phyloP scores from a whole-genome alignment of 2,329 filamentous ascomycete genomes.

The Phyllosticta citribraziliensis region DNA sequence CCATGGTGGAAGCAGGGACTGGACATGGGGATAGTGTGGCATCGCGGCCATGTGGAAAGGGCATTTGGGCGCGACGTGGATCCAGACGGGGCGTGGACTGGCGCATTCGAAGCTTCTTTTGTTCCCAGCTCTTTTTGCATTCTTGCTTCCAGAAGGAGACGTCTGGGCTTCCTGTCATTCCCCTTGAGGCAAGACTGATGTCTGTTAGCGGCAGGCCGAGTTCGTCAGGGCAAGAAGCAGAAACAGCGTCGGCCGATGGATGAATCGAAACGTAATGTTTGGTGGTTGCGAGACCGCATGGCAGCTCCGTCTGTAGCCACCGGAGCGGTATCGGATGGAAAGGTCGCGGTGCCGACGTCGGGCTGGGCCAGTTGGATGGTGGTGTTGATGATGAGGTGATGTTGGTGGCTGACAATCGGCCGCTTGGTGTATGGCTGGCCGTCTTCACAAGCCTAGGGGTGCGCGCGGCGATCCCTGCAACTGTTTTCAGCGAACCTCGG shows the following conservation, averaged over 20 bases:
- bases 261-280: neutral
- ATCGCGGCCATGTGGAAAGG: neutral
- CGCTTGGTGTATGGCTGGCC: slow-evolving; percentile 3
- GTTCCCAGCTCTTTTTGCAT: neutral
- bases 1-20: neutral
- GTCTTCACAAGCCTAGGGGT: neutral
- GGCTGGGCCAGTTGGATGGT: neutral
- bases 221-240: no score
- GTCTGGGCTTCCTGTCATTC: no score
- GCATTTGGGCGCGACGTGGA: neutral
- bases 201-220: no score
- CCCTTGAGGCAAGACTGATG: no score
- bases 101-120: neutral
- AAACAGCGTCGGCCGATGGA: no score
- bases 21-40: neutral
- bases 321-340: neutral
- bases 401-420: slow-evolving; percentile 7
- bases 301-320: neutral
- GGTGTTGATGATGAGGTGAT: neutral
- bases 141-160: neutral
- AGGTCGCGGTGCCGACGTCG: neutral
- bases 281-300: neutral
- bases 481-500: slow-evolving; percentile 9
- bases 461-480: slow-evolving; percentile 1
- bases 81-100: neutral